Base-by-base conservation (phyloP, 257 asterid species). In the Petunia axillaris region DNA sequence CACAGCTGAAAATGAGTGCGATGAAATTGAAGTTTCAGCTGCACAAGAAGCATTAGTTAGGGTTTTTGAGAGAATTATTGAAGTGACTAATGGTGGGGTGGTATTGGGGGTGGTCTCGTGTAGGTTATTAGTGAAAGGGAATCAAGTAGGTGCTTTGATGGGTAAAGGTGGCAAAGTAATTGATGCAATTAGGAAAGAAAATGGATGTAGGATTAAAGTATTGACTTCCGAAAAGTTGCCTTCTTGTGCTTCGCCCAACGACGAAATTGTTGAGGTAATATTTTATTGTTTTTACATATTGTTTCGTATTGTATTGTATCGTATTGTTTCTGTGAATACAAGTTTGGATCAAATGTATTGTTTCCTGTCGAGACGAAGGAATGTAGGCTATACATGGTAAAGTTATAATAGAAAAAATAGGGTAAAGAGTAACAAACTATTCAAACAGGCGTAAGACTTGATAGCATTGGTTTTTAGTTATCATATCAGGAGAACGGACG, bases 121-220 rank as follows among this genome's bases (percentile, higher is more conserved):
- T 79, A 86, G 92, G 86, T 86, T 93, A 65, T 77, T 93, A 88
- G 92, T 82, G 35, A 84, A 85, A 73, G 85, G 80, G 74, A 84
- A 66, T 75, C 96, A 89, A 52, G 98, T 83, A 3, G 98, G 98
- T 50, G 85, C 92, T 3, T 87, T 93, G 68, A 93, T 92, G 8
- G 98, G 98, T 37, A 89, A 86, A 84, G 96, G 94, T 4, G 98
- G 98, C 57, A 89, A 84, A 39, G 91, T 90, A 54, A 88, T 93
- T 25, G 92, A 92, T 84, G 86, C 84, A 84, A 91, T 93, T 6
- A 89, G 89, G 94, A 88, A 77, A 84, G 96, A 93, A 3, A 89
- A 93, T 3, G 89, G 96, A 0, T 92, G 93, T 77, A 91, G 79
- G 62, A 86, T 93, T 67, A 88, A 84, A 83, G 94, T 91, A n/a